Evolutionary conservation across 768 basidiomycete genomes (phyloP), one percentile per base, ranked within the genome.

Genomic region (Pleurotus djamor): DNA sequence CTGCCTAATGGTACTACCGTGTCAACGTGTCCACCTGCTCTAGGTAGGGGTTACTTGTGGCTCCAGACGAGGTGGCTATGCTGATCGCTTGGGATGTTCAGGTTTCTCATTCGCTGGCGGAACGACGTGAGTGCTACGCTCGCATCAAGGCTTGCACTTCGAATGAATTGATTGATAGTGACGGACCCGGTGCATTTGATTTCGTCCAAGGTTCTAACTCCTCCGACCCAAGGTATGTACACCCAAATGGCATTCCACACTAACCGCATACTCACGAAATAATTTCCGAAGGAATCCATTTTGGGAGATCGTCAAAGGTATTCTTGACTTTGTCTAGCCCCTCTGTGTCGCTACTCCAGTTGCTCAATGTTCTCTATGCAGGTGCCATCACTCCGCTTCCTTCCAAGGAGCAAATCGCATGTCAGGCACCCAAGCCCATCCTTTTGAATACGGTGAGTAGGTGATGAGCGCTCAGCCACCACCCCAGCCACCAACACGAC

Each of bases 31-130:
- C 88, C 89, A n/a, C 77, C 91, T 61, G 91, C 89, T 49, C 75
- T 91, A 71, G 91, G 89, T 89, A 60, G 59, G 81, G 67, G 32
- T 36, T 32, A 32, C 41, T 57, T 59, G 21, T 62, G 6, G 36
- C 0, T 38, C 41, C 7, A 38, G 47, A 51, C 34, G 43, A 34
- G 6, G 2, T 43, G 12, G 51, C 52, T 41, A 51, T 44, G 47
- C 48, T 61, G 58, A 54, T 57, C 7, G 43, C 47, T 17, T 35
- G 14, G 21, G 21, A n/a, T 28, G 10, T 45, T 50, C 48, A 91
- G 89, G 91, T 9, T 91, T 77, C 69, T 78, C 83, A 0, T 92
- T 92, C 63, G 91, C 89, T 13, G 90, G 88, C 49, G 91, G 91
- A 68, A 92, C 89, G 33, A 91, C 89, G 88, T 89, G 60, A 71